Base-by-base conservation (phyloP, 139 green algal genomes). In the Volvox reticuliferus region DNA sequence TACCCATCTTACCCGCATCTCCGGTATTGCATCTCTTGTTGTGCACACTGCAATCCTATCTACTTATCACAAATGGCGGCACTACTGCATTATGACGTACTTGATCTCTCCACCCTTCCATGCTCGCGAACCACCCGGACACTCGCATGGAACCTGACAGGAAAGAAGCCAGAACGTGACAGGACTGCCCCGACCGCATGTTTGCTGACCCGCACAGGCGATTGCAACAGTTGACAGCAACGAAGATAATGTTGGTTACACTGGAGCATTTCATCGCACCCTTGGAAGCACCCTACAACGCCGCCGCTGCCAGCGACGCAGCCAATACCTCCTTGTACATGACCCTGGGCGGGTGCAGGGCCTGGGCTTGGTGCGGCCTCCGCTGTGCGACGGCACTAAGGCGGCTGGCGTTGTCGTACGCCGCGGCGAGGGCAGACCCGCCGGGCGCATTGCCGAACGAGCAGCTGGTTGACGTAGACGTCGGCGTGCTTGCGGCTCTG, bases 361-460 rank as follows among this genome's bases (percentile, higher is more conserved):
- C 17, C n/a, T 89, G 85, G 85, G 86, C 18, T 6, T 90, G 86
- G 86, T 32, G 36, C 67, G 86, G 86, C 73, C 86, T 90, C 26
- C 86, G 86, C 71, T 62, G 21, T 69, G 71, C 67, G 26, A 63
- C 71, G 30, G 71, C 55, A 55, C 55, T 90, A 30, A 73, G 86
- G 50, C 86, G 86, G 1, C 16, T 90, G 73, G 84, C 84, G 37
- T 17, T 62, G 37, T 75, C 69, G 26, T 67, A 69, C 22, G 36
- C 28, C 65, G 65, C 84, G 19, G 13, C 35, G 14, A n/a, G 68
- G 24, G 67, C 83, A 2, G 67, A 80, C 21, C 35, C 37, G 37
- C 37, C 84, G 1, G 69, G 37, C 37, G 37, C 17, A 12, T 35
- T n/a, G 69, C 69, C 44, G 68, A n/a, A 33, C 12, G 65, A 79